A percentile compares a stretch with the other conserved stretches of the same genome.
Conservation (phyloP, 179 eudicot genomes). For the Gypsophila paniculata region DNA sequence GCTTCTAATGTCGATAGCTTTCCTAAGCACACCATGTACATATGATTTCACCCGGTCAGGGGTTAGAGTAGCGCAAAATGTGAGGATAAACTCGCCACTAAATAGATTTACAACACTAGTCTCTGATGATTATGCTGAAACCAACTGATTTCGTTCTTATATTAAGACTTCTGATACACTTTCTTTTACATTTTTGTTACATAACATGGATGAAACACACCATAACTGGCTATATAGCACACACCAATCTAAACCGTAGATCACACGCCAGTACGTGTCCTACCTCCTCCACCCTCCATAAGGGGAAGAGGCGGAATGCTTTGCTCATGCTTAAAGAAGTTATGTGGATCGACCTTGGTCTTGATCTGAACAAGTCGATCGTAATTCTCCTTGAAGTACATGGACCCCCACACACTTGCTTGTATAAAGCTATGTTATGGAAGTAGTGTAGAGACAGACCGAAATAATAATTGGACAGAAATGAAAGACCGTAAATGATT, state of each 20-base stretch:
- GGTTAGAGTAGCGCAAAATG: constrained; percentile 35
- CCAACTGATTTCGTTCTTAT: not conserved
- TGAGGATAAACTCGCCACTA: not conserved
- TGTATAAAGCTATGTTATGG: too few relatives aligned
- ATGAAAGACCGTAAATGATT: too few relatives aligned
- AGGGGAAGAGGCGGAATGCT: constrained; percentile 40
- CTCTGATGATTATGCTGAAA: too few relatives aligned
- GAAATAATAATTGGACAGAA: too few relatives aligned
- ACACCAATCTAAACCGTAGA: constrained; percentile 6
- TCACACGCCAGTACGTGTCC: constrained; percentile 4
- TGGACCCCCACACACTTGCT: constrained; percentile 32
- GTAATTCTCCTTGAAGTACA: constrained; percentile 37
- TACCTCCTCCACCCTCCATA: constrained; percentile 21
- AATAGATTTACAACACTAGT: not conserved
- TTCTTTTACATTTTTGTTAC: constrained; percentile 2
- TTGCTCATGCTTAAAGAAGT: constrained; percentile 37
- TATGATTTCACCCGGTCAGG: constrained; percentile 79
- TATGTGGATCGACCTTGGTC: constrained; percentile 36
- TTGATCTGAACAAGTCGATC: constrained; percentile 34
- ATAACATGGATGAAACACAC: constrained; percentile 8
- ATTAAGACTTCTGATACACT: not conserved
- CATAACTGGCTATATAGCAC: constrained; percentile 5
- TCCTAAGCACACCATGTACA: constrained; percentile 73
- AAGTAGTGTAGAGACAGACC: too few relatives aligned
- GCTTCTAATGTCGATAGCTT: constrained; percentile 42